Evolutionary conservation across 305 asterid species (phyloP), one percentile per base, ranked within the genome.

Genomic region (Fraxinus albicans): DNA sequence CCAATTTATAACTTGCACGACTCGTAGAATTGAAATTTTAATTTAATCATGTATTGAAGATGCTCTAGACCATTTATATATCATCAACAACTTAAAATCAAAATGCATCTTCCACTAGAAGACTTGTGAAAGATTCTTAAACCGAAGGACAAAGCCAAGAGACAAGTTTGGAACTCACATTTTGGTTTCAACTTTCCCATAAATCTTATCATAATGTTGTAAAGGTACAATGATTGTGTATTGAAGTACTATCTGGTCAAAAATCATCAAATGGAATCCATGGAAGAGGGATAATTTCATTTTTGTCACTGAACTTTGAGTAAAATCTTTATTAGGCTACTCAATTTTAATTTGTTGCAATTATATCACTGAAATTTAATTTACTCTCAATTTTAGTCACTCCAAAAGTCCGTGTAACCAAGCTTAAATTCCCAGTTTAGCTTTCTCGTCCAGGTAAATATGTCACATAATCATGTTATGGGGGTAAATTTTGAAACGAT

Each of bases 61-160:
- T 44, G 55, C 55, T 12, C n/a, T 44, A 12, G n/a, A 44, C 55
- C n/a, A 44, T 44, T 44, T 44, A 44, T 1, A 60, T 60, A 1
- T 21, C 13, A 7, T 23, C 35, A 25, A 9, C 4, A 21, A 65
- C 34, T 65, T 25, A 6, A 12, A 6, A 65, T 25, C 34, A 65
- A 65, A 7, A 65, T 25, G 73, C 73, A 65, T 65, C 73, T 65
- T 27, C 34, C 6, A 9, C 35, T 65, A 13, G 35, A 65, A 65
- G 73, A 25, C 73, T 25, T 25, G n/a, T 25, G n/a, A 65, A 25
- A 3, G 33, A 65, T 25, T 65, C 73, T 65, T 9, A 17, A 65
- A 8, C 72, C 33, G 67, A 86, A 50, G 84, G 75, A 65, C 78
- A 78, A 60, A 55, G 5, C 5, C 55, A 44, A 44, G 5, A 44